These are phyloP conservation scores for Casuarina cunninghamiana DNA, from an alignment of 306 rosid genomes.

Conservation along the genomic window DNA sequence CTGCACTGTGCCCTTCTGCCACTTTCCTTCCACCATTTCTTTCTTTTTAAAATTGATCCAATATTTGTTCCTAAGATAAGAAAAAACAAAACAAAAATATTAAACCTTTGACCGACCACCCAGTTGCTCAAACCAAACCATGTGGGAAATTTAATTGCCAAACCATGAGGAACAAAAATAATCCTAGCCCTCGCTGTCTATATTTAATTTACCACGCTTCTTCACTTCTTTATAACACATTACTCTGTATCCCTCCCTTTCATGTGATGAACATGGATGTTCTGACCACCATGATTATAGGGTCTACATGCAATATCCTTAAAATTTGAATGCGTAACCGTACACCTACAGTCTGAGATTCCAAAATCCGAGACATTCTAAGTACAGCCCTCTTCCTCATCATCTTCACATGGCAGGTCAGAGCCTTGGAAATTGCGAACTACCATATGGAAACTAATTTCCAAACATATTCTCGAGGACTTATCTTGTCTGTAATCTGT, in stretches of 20 bases:
- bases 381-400: constrained; percentile 28
- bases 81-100: not conserved
- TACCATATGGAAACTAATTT: not conserved
- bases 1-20: constrained; percentile 15
- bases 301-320: constrained; percentile 38
- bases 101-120: not conserved
- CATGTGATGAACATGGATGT: constrained; percentile 45
- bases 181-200: too few relatives aligned
- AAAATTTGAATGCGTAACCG: constrained; percentile 17
- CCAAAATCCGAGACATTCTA: constrained; percentile 47
- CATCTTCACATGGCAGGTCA: constrained; percentile 35
- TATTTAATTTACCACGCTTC: not conserved
- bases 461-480: not conserved
- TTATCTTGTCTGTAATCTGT: not conserved
- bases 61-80: not conserved
- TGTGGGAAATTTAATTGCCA: constrained; percentile 20
- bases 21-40: not conserved
- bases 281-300: constrained; percentile 70
- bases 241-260: constrained; percentile 10
- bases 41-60: not conserved
- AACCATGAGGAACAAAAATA: constrained; percentile 24
- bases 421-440: constrained; percentile 11
- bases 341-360: constrained; percentile 39
- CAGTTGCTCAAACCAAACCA: constrained; percentile 18
- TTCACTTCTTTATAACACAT: constrained; percentile 24